Base-by-base conservation (phyloP, 495 filamentous ascomycete genomes). In the Rusavskia elegans region DNA sequence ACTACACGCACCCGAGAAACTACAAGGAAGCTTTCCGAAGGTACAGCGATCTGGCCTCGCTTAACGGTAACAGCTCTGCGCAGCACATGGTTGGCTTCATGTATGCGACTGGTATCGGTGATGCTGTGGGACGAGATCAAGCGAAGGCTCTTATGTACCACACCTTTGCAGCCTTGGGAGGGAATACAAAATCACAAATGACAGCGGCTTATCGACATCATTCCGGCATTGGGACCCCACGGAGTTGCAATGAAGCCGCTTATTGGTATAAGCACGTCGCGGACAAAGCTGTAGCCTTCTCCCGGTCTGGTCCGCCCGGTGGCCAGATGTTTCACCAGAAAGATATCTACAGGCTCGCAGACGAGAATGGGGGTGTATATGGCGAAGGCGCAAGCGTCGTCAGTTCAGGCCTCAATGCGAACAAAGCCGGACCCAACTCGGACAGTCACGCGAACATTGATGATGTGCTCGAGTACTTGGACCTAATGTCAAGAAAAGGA, bases 1-100 rank as follows among this genome's bases (percentile, higher is more conserved):
- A 96, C 65, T 97, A 79, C 66, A 81, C 87, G 6, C 76, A 96
- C 64, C 89, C 92, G 3, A 76, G 81, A 51, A 80, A 95, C 63
- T 89, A 95, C 65, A 72, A 71, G 46, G 76, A 81, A 49, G 87
- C 93, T 0, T 95, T 96, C 63, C 67, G 76, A 48, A 77, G 84
- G 66, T 99, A 96, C 60, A 73, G 84, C 52, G 71, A 80, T 49
- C 74, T 97, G 7, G 87, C 93, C 1, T 74, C 75, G 39, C 61
- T 83, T 53, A 78, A 82, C 50, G 93, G 90, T 23, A 97, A 99
- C 64, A 81, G 74, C 59, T 88, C 93, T 20, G 92, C 93, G 0
- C 87, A 94, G 65, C 80, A 90, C 64, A 95, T 97, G 88, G 61
- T 99, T 36, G 93, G 90, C 2, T 82, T 99, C 55, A 89, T 97